Base-by-base conservation (phyloP, 805 yeast genomes). In the Saturnispora zaruensis region DNA sequence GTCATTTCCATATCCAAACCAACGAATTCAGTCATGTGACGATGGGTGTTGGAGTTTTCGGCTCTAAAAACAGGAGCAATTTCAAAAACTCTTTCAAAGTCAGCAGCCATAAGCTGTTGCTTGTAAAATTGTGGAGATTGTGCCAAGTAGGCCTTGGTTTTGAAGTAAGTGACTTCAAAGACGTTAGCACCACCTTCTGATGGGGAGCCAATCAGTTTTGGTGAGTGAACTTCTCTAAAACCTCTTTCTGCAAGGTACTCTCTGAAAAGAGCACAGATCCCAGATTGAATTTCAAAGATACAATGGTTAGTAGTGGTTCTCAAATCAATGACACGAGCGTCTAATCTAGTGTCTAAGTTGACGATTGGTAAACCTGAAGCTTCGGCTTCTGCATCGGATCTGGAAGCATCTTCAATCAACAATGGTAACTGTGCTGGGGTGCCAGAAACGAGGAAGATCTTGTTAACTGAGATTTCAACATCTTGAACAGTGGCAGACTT, bases 1-100 rank as follows among this genome's bases (percentile, higher is more conserved):
- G 96, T 87, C 96, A 93, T 89, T 72, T 93, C 99, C 72, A 93
- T 72, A 76, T 93, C 99, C 61, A 95, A 81, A 52, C 99, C 99
- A 54, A 85, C 86, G 68, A 93, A 93, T 72, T 93, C 99, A 51
- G 99, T 93, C 96, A 93, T 84, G 71, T 93, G 99, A 74, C 99
- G 90, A 70, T 93, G 98, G 20, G 99, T 91, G 75, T 93, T 90
- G 54, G 98, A 91, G 77, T 93, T 91, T 71, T 93, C 99, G 51
- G 99, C 99, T 72, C 99, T 82, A 79, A 93, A 93, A 41, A 93
- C 98, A 34, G 99, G 98, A 2, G 93, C 98, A 63, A 93, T 78
- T 74, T 93, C 99, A 66, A 81, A 93, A 45, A 93, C 99, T 62
- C 80, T 81, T 75, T 93, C 99, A 62, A 91, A 93, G 73, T 93